phyloP scores from a whole-genome alignment of 352 stramenopile genomes.

The Phytophthora brassicae region DNA sequence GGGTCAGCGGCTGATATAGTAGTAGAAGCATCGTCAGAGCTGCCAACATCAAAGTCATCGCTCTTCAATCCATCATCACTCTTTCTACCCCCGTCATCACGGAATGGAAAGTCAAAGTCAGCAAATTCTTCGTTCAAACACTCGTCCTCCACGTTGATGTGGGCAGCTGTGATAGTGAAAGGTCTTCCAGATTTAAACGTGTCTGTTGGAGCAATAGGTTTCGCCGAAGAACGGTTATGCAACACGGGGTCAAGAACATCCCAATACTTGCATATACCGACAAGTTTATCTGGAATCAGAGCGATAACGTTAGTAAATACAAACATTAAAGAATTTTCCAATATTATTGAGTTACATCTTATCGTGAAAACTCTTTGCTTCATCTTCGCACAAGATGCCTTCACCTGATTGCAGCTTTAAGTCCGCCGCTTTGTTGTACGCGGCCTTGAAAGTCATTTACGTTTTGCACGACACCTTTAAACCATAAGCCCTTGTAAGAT shows the following conservation, averaged over 20 bases:
- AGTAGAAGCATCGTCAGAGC: too few species aligned
- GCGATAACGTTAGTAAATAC: too few species aligned
- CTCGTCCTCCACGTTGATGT: not conserved
- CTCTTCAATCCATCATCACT: too few species aligned
- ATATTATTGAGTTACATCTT: not conserved
- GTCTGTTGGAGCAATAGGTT: conserved; percentile 7
- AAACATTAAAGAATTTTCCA: too few species aligned
- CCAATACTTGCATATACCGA: conserved; percentile 14
- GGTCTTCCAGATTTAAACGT: not conserved
- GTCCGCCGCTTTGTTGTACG: conserved; percentile 7
- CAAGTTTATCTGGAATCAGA: conserved; percentile 3
- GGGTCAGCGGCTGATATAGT: too few species aligned
- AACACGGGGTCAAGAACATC: conserved; percentile 9
- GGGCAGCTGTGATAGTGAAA: not conserved
- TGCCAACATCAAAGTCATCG: too few species aligned
- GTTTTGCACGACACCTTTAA: conserved; percentile 3
- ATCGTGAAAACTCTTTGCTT: conserved; percentile 5
- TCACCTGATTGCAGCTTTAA: conserved; percentile 7
- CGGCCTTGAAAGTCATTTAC: conserved; percentile 7
- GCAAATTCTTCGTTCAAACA: not conserved
- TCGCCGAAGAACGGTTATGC: conserved; percentile 2
- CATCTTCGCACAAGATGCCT: conserved; percentile 11
- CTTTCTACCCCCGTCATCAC: not conserved
- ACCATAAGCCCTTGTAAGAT: not conserved
- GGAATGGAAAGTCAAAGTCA: not conserved